Conservation (phyloP, 805 yeast species). For the Spathaspora arborariae region DNA sequence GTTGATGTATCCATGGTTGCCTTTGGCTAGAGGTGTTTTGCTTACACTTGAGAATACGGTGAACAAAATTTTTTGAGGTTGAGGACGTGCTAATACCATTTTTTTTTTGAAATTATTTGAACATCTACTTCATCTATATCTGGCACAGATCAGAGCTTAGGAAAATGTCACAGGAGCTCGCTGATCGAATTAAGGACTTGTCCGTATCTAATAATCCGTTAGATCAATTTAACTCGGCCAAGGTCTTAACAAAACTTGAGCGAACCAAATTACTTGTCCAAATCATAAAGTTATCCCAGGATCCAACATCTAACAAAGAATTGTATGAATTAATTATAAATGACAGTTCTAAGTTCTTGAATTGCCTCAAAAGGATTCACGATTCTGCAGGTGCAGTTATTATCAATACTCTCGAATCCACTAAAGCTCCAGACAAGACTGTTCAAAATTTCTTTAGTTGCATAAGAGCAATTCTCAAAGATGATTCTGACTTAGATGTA, state of each 20-base stretch:
- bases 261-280: not conserved
- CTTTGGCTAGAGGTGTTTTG: not conserved
- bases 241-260: not conserved
- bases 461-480: conserved; percentile 3
- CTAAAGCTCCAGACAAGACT: conserved; percentile 1
- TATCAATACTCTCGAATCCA: conserved; percentile 5
- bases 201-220: not conserved
- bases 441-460: conserved; percentile 5
- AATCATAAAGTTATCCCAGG: conserved; percentile 11
- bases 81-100: not conserved
- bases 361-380: conserved; percentile 14
- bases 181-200: not conserved
- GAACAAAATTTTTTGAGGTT: not conserved
- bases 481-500: not conserved
- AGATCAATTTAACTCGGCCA: not conserved
- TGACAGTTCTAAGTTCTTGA: conserved; percentile 15
- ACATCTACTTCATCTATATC: no score
- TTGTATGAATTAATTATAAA: conserved; percentile 16
- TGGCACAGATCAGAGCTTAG: not conserved
- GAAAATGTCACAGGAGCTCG: not conserved
- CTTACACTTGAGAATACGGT: not conserved
- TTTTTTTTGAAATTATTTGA: no score
- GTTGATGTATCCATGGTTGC: conserved; percentile 84
- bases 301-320: conserved; percentile 3
- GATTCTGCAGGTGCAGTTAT: conserved; percentile 8